Base-by-base conservation (phyloP, 192 early-diverging fungal species). In the Coemansia guatemalensis region DNA sequence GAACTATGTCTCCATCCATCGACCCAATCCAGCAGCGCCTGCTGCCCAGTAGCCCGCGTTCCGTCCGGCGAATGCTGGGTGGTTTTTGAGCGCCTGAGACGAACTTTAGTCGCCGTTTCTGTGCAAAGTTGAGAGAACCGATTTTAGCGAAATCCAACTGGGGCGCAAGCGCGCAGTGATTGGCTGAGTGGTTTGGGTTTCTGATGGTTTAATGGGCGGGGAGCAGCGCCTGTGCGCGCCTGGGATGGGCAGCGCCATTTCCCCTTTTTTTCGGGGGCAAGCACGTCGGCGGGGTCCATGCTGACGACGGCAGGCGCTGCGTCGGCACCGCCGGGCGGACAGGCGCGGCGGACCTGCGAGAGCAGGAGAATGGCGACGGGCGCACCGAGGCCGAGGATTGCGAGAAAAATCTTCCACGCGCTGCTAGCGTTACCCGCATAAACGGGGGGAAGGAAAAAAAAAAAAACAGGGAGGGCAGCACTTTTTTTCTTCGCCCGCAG, bases 121-220 rank as follows among this genome's bases (percentile, higher is more conserved):
- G 39, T 17, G 14, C 14, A 44, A 44, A 12, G 39, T 44, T 12
- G 39, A 44, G 14, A 44, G 39, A 44, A 44, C 39, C 39, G 60
- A 62, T 53, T 62, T 41, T 26, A 35, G 39, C 29, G 50, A 62
- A 68, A 68, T 68, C 67, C 59, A 68, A 50, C 59, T 26, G 67
- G 47, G 39, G 47, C 27, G 39, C 67, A 5, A 62, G 53, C 48
- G 48, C 24, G 67, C 67, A 68, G 59, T 68, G 67, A 68, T 68
- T 68, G 67, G 67, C 67, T 68, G 59, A 48, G 58, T 44, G 26
- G 39, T 11, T 23, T 14, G 22, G 30, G 50, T 24, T 53, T 48
- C 64, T 48, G 47, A 48, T 35, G 32, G 56, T 57, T 54, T 23
- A 27, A n/a, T 41, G 32, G 21, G 56, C 14, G 7, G 33, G 33